Percentiles rank a stretch among this genome's conserved stretches.
Conservation (phyloP, 2,329 filamentous ascomycete species). For the Venturia aucupariae region DNA sequence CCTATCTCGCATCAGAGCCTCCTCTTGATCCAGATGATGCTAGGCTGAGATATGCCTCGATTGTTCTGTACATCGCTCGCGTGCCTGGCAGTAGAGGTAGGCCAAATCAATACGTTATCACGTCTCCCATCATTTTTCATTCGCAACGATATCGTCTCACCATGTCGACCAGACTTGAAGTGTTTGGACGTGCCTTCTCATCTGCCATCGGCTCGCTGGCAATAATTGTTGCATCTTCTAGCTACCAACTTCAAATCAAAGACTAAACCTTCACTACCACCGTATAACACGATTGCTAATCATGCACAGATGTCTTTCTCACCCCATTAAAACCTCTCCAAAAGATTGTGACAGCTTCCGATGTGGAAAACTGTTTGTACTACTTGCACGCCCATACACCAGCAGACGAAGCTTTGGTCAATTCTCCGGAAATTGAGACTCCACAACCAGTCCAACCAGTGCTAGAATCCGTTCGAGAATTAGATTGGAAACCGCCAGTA, state of each 20-base stretch:
- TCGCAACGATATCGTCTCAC: not conserved
- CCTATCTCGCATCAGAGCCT: conserved; percentile 73
- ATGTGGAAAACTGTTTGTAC: conserved; percentile 81
- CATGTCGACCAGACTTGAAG: not conserved
- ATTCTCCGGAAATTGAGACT: conserved; percentile 9
- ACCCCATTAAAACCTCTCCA: conserved; percentile 81
- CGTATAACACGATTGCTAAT: conserved; percentile 18
- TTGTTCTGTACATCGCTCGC: conserved; percentile 84
- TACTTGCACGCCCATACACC: conserved; percentile 73
- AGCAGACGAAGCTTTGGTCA: conserved; percentile 36
- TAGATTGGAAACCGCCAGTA: not conserved
- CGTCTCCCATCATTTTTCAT: conserved; percentile 14
- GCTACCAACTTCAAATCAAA: not conserved
- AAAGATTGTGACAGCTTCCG: conserved; percentile 80
- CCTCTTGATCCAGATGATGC: conserved; percentile 72
- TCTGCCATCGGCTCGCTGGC: conserved; percentile 6
- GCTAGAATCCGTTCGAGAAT: not conserved
- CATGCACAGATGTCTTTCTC: conserved; percentile 68
- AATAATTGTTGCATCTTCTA: conserved; percentile 4
- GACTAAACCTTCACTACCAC: not conserved
- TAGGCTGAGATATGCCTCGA: conserved; percentile 15
- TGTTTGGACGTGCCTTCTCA: not conserved
- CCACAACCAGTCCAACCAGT: conserved; percentile 23
- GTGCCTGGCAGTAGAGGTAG: conserved; percentile 84
- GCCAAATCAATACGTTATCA: conserved; percentile 17